Base-by-base conservation (phyloP, 2,329 filamentous ascomycete genomes). In the Colletotrichum salicis region DNA sequence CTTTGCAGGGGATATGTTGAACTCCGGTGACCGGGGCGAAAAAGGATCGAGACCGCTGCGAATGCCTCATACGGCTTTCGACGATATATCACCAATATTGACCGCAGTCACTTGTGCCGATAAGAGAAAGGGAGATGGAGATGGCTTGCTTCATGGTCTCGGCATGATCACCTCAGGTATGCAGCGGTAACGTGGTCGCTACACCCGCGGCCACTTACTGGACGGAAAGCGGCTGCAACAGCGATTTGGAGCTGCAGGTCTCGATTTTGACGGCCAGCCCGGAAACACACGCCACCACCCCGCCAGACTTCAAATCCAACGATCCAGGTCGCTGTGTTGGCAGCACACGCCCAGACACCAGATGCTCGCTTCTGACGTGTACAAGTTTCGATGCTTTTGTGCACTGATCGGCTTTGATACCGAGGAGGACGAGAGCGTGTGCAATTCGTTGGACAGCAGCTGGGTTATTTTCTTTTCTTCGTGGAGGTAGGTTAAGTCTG, bases 241-340 rank as follows among this genome's bases (percentile, higher is more conserved):
- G 52, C 70, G 62, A 73, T 73, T 70, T 61, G 70, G 64, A 66
- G 57, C 70, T 73, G 70, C 72, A 73, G 72, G 72, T 69, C 55
- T 72, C 68, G 72, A 73, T 73, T 72, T 58, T 58, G 70, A 62
- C 45, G 64, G 65, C 57, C 70, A 63, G 29, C 45, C 31, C 54
- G 65, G 27, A 52, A 62, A 69, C 60, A 66, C 61, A 67, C 70
- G 54, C 70, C 64, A 72, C 70, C 72, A 73, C 70, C 33, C 55
- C 63, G 45, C 35, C 67, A 61, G 51, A 55, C 52, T 15, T 57
- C 59, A 31, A 56, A 31, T 59, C 10, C 27, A 60, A 48, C 11
- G 12, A 27, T 64, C 41, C 11, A 57, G 54, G 7, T 37, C 11
- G 63, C 45, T 70, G 66, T n/a, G 59, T 45, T 70, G 60, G 69